Conservation (phyloP, 805 yeast genomes). For the Millerago galiae region DNA sequence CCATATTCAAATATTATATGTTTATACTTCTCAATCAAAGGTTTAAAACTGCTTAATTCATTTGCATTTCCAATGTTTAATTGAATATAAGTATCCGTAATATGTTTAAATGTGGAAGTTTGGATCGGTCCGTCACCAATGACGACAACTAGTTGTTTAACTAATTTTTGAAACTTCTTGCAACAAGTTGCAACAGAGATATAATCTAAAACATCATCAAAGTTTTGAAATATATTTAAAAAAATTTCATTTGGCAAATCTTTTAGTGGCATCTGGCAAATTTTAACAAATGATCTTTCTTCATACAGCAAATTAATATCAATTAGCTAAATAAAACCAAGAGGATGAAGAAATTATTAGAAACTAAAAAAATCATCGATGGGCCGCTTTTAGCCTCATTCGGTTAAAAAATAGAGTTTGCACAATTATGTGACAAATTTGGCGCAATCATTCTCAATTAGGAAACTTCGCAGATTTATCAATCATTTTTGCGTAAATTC, state of each 20-base stretch:
- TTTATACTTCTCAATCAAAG: not conserved
- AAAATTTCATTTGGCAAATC: slow-evolving; percentile 6
- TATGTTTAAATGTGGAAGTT: not conserved
- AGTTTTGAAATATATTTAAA: not conserved
- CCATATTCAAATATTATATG: slow-evolving; percentile 7
- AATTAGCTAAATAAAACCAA: too few relatives aligned
- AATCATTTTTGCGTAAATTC: too few relatives aligned
- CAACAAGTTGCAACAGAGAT: not conserved
- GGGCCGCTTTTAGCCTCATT: too few relatives aligned
- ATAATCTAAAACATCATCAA: slow-evolving; percentile 3
- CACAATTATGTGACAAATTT: too few relatives aligned
- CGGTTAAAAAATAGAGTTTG: too few relatives aligned
- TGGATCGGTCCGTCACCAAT: slow-evolving; percentile 5
- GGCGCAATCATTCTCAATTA: too few relatives aligned
- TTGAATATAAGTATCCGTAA: slow-evolving; percentile 2
- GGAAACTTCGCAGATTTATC: too few relatives aligned
- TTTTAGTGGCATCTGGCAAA: not conserved
- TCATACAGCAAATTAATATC: too few relatives aligned
- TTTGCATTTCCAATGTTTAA: not conserved
- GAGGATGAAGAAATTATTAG: too few relatives aligned
- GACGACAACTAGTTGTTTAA: slow-evolving; percentile 1
- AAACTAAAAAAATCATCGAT: too few relatives aligned
- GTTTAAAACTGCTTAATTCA: not conserved
- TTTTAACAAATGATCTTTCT: too few relatives aligned
- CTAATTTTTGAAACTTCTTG: slow-evolving; percentile 2